Evolutionary conservation across 1,284 basidiomycete genomes (phyloP).

Genomic region (Exobasidium cylindrosporum): DNA sequence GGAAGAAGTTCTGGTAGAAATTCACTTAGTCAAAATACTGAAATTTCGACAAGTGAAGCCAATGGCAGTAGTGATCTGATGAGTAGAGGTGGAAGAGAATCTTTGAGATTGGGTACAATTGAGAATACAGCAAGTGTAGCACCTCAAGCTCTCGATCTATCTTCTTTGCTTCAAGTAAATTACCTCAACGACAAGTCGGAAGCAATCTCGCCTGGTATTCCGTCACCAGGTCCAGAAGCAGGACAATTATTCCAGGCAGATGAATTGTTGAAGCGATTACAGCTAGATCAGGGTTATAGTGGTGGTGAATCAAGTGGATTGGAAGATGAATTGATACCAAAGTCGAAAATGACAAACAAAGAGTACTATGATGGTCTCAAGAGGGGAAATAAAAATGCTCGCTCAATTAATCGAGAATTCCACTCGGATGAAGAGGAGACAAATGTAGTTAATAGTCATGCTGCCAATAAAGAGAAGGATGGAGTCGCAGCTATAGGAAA

Average conservation of each 20-base stretch:
- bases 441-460: background rate
- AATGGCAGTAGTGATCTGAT: background rate
- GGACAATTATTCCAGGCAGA: background rate
- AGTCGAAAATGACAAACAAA: background rate
- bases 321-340: background rate
- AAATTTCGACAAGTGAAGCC: background rate
- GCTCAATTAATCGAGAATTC: background rate
- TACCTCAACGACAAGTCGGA: background rate
- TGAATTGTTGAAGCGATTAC: background rate
- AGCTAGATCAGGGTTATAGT: background rate
- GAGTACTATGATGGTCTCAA: background rate
- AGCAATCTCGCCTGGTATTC: background rate
- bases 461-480: background rate
- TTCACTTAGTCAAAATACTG: background rate
- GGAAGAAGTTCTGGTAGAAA: background rate
- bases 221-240: constrained; percentile 2
- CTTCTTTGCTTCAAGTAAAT: background rate
- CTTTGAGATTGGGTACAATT: background rate
- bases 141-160: background rate
- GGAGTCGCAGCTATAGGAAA: constrained; percentile 3
- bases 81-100: background rate
- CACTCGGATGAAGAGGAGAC: background rate
- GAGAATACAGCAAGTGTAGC: background rate
- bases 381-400: background rate
- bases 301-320: background rate